These are phyloP conservation scores for Trichocladium uniseriatum DNA, from an alignment of 495 filamentous ascomycete genomes.

Conservation along the genomic window DNA sequence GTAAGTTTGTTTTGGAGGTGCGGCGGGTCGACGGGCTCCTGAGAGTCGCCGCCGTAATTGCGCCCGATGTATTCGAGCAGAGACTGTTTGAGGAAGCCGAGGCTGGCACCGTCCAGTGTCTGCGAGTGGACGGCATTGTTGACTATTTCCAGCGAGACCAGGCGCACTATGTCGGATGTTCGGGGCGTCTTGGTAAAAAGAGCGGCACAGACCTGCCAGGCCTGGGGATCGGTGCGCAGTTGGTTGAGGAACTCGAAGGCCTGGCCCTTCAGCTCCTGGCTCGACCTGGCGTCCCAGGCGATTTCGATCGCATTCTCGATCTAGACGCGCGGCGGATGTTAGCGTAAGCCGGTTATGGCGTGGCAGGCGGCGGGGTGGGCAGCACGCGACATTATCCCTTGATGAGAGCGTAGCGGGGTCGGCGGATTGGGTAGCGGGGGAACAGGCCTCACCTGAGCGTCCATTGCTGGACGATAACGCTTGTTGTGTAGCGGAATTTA, in stretches of 20 bases:
- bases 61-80: slow-evolving; percentile 67
- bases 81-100: slow-evolving; percentile 62
- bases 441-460: slow-evolving; percentile 23
- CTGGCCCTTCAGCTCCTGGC: slow-evolving; percentile 67
- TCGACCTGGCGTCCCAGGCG: slow-evolving; percentile 66
- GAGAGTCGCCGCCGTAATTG: slow-evolving; percentile 53
- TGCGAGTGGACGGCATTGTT: slow-evolving; percentile 78
- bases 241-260: slow-evolving; percentile 82
- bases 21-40: slow-evolving; percentile 50
- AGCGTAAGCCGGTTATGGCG: not conserved
- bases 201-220: slow-evolving; percentile 75
- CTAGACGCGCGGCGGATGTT: slow-evolving; percentile 37
- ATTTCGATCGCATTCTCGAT: slow-evolving; percentile 89
- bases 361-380: not conserved
- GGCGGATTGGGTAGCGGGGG: slow-evolving; percentile 8
- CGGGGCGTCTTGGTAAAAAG: slow-evolving; percentile 80
- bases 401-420: slow-evolving; percentile 9
- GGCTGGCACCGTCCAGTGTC: slow-evolving; percentile 54
- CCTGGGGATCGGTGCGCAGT: slow-evolving; percentile 64
- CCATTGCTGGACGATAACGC: slow-evolving; percentile 21
- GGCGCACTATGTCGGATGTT: slow-evolving; percentile 71
- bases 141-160: slow-evolving; percentile 80
- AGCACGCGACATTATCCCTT: not conserved
- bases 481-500: not conserved
- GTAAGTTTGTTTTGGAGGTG: slow-evolving; percentile 94